These are phyloP conservation scores for Penicillium canescens DNA, from an alignment of 495 filamentous ascomycete genomes.

Conservation along the genomic window DNA sequence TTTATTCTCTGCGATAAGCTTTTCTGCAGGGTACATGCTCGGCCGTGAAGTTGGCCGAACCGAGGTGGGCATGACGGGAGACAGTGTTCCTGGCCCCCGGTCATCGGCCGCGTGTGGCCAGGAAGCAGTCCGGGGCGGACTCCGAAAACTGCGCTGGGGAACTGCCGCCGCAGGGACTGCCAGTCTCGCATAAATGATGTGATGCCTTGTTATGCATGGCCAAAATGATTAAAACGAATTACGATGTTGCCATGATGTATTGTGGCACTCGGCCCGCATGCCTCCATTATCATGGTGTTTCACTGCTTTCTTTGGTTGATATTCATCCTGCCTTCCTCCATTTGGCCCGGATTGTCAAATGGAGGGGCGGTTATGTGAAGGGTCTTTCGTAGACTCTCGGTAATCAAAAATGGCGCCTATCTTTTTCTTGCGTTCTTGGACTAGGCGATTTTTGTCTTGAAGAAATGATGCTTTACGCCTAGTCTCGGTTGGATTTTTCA, in stretches of 20 bases:
- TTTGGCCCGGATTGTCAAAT: not conserved
- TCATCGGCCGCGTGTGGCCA: slow-evolving; percentile 41
- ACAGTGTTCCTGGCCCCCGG: slow-evolving; percentile 30
- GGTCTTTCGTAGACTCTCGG: not conserved
- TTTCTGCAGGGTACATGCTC: slow-evolving; percentile 88
- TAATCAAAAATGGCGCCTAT: slow-evolving; percentile 2
- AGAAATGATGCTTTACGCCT: not conserved
- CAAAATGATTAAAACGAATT: slow-evolving; percentile 1
- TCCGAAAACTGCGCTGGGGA: slow-evolving; percentile 47
- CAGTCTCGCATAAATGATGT: slow-evolving; percentile 29
- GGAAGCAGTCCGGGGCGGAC: slow-evolving; percentile 43
- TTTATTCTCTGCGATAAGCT: slow-evolving; percentile 85
- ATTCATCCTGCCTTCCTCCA: not conserved
- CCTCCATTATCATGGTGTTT: not conserved
- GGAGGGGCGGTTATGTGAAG: not conserved
- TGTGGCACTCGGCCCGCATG: not conserved
- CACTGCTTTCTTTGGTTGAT: not conserved
- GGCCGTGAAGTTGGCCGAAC: slow-evolving; percentile 77
- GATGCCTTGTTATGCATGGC: not conserved
- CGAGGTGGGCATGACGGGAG: slow-evolving; percentile 51
- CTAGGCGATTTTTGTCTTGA: not conserved
- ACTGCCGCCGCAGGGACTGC: slow-evolving; percentile 38
- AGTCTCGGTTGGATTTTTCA: not conserved
- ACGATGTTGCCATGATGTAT: slow-evolving; percentile 1
- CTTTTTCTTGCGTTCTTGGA: not conserved